Percentiles rank a stretch among this genome's conserved stretches.
Conservation (phyloP, 2,329 filamentous ascomycete species). For the Clonostachys byssicola region DNA sequence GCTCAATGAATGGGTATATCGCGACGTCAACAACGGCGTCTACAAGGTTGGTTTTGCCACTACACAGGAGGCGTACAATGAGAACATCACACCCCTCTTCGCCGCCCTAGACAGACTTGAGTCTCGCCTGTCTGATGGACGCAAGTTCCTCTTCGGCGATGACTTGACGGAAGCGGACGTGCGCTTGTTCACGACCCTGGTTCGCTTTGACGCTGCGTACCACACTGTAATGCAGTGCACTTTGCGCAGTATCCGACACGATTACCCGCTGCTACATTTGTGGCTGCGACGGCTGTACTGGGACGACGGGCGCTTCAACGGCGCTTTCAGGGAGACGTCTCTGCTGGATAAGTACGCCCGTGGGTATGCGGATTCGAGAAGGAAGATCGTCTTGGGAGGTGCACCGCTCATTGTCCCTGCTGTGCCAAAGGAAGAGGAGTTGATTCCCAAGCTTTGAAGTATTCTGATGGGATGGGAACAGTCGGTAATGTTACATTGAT, state of each 20-base stretch:
- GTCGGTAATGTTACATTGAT: too few relatives aligned
- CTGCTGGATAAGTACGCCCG: conserved; percentile 41
- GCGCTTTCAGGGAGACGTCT: conserved; percentile 50
- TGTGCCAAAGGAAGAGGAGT: conserved; percentile 8
- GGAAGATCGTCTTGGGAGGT: conserved; percentile 15
- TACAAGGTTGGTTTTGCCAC: conserved; percentile 61
- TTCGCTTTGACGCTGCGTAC: conserved; percentile 67
- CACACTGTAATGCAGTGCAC: conserved; percentile 64
- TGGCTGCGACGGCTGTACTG: conserved; percentile 71
- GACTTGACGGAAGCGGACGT: conserved; percentile 67
- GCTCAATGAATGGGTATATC: conserved; percentile 65
- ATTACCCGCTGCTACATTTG: conserved; percentile 62
- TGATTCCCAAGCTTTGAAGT: conserved; percentile 7
- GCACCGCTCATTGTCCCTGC: conserved; percentile 19
- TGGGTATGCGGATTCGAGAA: conserved; percentile 17
- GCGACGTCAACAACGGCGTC: conserved; percentile 42
- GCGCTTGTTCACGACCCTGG: conserved; percentile 61
- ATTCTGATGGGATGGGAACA: too few relatives aligned
- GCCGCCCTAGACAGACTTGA: conserved; percentile 62
- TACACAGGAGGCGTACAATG: conserved; percentile 62
- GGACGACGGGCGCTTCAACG: conserved; percentile 36
- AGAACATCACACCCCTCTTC: conserved; percentile 57
- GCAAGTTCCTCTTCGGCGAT: conserved; percentile 59
- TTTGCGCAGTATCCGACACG: conserved; percentile 56
- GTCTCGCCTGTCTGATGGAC: conserved; percentile 37